A percentile compares a stretch with the other conserved stretches of the same genome.
Evolutionary conservation across 495 filamentous ascomycete species (phyloP).

Genomic region (Aspergillus cavernicola): DNA sequence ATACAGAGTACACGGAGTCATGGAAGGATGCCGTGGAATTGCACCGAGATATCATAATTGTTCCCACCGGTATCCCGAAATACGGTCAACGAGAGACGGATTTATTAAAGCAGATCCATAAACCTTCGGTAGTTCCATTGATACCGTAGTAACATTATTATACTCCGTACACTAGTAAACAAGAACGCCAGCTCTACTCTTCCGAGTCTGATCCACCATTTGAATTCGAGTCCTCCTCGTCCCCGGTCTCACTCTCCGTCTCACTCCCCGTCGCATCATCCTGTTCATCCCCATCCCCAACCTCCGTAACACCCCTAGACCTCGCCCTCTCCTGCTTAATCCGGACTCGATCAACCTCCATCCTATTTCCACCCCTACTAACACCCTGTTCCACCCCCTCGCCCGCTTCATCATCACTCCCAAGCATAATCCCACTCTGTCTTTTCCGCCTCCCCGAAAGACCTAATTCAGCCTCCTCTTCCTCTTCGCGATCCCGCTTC

Average conservation of each 20-base stretch:
- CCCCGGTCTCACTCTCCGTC: background rate
- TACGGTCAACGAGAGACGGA: too few relatives aligned
- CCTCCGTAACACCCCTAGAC: slow-evolving; percentile 6
- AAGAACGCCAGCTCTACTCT: background rate
- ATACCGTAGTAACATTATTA: too few relatives aligned
- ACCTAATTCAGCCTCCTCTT: slow-evolving; percentile 23
- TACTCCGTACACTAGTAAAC: too few relatives aligned
- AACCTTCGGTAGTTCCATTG: too few relatives aligned
- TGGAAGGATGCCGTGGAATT: background rate
- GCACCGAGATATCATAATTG: background rate
- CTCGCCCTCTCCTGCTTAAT: slow-evolving; percentile 23
- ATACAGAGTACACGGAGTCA: slow-evolving; percentile 5
- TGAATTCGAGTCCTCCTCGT: background rate
- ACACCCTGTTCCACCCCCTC: slow-evolving; percentile 14
- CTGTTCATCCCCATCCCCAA: background rate
- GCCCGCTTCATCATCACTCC: slow-evolving; percentile 20
- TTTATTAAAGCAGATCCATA: too few relatives aligned
- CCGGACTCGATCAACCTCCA: slow-evolving; percentile 13
- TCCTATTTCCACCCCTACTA: slow-evolving; percentile 16
- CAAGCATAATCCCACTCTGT: slow-evolving; percentile 24
- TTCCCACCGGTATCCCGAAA: background rate
- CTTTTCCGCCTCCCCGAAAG: background rate
- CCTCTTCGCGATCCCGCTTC: slow-evolving; percentile 37
- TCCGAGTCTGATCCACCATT: background rate
- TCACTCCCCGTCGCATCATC: background rate